Conservation (phyloP, 345 rosid species). For the Ailanthus altissimus region DNA sequence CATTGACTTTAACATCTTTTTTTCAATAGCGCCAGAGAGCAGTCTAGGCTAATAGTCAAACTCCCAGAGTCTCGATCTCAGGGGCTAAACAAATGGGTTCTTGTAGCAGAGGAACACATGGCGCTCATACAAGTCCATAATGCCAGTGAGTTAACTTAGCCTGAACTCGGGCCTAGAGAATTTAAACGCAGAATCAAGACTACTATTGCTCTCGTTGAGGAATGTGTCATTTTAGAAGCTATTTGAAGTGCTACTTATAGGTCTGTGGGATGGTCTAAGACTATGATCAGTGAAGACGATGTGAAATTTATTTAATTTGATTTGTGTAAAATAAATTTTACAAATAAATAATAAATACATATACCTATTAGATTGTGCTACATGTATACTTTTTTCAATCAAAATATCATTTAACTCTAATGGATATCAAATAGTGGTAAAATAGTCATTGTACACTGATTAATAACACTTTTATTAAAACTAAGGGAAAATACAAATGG, state of each 20-base stretch:
- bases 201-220: slow-evolving; percentile 39
- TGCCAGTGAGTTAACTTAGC: slow-evolving; percentile 59
- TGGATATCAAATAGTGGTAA: too few species aligned
- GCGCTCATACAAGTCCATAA: slow-evolving; percentile 81
- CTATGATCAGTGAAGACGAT: slow-evolving; percentile 67
- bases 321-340: too few species aligned
- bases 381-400: too few species aligned
- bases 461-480: too few species aligned
- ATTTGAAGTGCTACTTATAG: slow-evolving; percentile 52
- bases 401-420: too few species aligned
- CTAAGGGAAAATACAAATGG: too few species aligned
- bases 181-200: slow-evolving; percentile 65
- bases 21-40: slow-evolving; percentile 68
- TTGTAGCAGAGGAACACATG: slow-evolving; percentile 94
- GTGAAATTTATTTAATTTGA: slow-evolving; percentile 34
- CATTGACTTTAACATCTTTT: too few species aligned
- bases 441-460: too few species aligned
- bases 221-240: slow-evolving; percentile 81
- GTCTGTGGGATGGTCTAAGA: slow-evolving; percentile 61
- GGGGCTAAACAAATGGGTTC: slow-evolving; percentile 96
- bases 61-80: slow-evolving; percentile 96
- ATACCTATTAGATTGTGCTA: too few species aligned
- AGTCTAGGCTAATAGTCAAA: slow-evolving; percentile 95
- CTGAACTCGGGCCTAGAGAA: slow-evolving; percentile 81
- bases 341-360: too few species aligned